Evolutionary conservation across 129 eudicot genomes (phyloP), one percentile per base, ranked within the genome.

Genomic region (Dittrichia graveolens): DNA sequence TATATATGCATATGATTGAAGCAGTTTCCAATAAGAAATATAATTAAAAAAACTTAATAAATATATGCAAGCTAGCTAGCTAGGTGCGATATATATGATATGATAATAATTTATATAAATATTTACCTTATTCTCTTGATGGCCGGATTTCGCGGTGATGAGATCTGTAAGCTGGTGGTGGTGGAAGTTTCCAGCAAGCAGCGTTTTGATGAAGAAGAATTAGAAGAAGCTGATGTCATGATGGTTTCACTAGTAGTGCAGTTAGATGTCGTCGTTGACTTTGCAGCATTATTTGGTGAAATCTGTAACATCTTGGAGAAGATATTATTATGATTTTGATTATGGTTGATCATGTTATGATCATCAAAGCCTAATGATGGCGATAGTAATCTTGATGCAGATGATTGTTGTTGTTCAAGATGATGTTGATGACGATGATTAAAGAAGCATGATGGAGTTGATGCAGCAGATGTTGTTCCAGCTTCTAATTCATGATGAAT

Each of bases 141-240:
- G 75, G 87, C 96, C 89, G 96, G 82, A 83, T 89, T 92, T 85
- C 89, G 85, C 87, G 94, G 94, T 61, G 96, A 83, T 16, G 97
- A 85, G 94, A 92, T 92, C 97, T 92, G 96, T 61, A 85, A 41
- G 37, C 78, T 72, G 72, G 71, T 49, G 73, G 71, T 49, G 73
- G 80, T 11, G 0, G 74, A 75, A 75, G 67, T 82, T 62, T 85
- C 94, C 65, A 75, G 44, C 59, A 83, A 83, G 77, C 91, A 69
- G 60, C 78, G 70, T 77, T 83, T 90, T 48, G 85, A 55, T 42
- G 73, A 71, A 71, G 69, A 57, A 45, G 75, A 37, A 8, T 71
- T 31, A n/a, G 54, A 11, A 6, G 78, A 55, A 53, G 58, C 65
- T 71, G 59, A 69, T 81, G 63, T 61, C 4, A 42, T 69, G 42